Evolutionary conservation across 345 rosid species (phyloP).

Genomic region (Brassica carinata): DNA sequence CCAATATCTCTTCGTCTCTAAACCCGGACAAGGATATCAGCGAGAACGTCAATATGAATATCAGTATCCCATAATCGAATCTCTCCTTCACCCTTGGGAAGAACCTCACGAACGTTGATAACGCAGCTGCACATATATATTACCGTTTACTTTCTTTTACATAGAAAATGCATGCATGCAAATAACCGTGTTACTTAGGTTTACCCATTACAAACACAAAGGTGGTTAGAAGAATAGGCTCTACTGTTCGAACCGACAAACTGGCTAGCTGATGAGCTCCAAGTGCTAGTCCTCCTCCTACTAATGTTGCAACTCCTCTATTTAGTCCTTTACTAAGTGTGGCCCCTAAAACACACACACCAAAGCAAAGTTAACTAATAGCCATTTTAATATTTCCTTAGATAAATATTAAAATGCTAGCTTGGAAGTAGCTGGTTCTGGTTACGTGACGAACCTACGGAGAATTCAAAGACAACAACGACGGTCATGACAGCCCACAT

Average conservation of each 20-base stretch:
- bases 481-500: conserved; percentile 88
- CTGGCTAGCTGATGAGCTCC: conserved; percentile 68
- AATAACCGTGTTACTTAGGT: background rate
- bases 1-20: conserved; percentile 50
- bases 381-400: background rate
- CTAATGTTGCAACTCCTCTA: conserved; percentile 66
- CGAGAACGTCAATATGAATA: conserved; percentile 80
- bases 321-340: conserved; percentile 75
- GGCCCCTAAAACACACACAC: conserved; percentile 38
- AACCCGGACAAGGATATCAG: conserved; percentile 75
- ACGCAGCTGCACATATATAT: conserved; percentile 57
- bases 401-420: background rate
- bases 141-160: background rate
- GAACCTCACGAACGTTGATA: conserved; percentile 57
- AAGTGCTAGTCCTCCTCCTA: conserved; percentile 63
- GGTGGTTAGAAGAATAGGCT: conserved; percentile 61
- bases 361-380: background rate
- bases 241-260: conserved; percentile 51
- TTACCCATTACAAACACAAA: conserved; percentile 68
- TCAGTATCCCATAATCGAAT: conserved; percentile 69
- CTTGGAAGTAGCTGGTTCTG: background rate
- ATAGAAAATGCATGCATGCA: background rate
- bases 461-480: conserved; percentile 70
- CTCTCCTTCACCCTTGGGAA: conserved; percentile 59
- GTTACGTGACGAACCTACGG: conserved; percentile 49